A percentile compares a stretch with the other conserved stretches of the same genome.
phyloP scores from a whole-genome alignment of 1,139 yeast species.

The Hansenula sp. region DNA sequence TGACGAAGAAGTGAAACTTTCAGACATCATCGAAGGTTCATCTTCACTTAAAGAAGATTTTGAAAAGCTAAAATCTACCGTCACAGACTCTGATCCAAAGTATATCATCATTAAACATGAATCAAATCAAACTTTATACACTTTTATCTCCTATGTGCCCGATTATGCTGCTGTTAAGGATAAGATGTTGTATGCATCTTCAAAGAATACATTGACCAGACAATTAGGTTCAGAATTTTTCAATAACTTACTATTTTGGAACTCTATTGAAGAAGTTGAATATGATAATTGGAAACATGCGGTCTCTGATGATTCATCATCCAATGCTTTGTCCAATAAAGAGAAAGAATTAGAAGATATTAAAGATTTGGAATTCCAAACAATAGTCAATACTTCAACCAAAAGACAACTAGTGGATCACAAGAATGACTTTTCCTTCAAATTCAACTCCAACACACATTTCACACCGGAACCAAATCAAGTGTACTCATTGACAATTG shows the following conservation, averaged over 20 bases:
- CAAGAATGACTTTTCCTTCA: slow-evolving; percentile 19
- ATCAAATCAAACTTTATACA: slow-evolving; percentile 26
- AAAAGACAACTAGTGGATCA: slow-evolving; percentile 20
- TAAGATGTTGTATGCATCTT: slow-evolving; percentile 93
- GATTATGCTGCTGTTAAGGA: slow-evolving; percentile 77
- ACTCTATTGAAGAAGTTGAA: slow-evolving; percentile 57
- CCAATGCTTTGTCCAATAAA: slow-evolving; percentile 11
- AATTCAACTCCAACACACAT: slow-evolving; percentile 17
- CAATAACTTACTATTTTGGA: slow-evolving; percentile 50
- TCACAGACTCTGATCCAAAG: slow-evolving; percentile 49
- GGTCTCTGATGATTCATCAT: slow-evolving; percentile 6
- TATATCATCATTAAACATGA: slow-evolving; percentile 51
- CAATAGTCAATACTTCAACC: slow-evolving; percentile 16
- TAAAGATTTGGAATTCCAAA: slow-evolving; percentile 31
- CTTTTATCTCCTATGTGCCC: slow-evolving; percentile 82
- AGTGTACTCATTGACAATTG: slow-evolving; percentile 32
- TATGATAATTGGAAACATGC: slow-evolving; percentile 38
- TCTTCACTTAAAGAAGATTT: slow-evolving; percentile 34
- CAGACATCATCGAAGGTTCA: slow-evolving; percentile 24
- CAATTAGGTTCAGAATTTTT: slow-evolving; percentile 69
- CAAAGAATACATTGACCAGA: slow-evolving; percentile 69
- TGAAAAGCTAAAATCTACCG: slow-evolving; percentile 28
- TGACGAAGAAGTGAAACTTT: slow-evolving; percentile 30
- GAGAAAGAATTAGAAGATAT: slow-evolving; percentile 25
- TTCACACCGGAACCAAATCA: slow-evolving; percentile 17